These are phyloP conservation scores for Colletotrichum sp. DNA, from an alignment of 2,329 filamentous ascomycete species.

Conservation along the genomic window DNA sequence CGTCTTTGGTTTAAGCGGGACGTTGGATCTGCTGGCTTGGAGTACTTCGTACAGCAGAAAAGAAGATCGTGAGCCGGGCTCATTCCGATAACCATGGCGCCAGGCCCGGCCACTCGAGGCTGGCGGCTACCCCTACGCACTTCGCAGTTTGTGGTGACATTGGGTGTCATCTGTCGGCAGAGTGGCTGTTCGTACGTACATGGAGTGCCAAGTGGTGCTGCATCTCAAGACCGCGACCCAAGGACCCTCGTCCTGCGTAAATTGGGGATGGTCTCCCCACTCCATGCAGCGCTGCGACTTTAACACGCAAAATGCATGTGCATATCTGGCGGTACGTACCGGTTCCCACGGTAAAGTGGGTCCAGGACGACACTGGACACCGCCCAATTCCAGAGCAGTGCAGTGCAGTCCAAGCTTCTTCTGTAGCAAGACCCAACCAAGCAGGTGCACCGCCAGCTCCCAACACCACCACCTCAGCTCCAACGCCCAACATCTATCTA, in stretches of 20 bases:
- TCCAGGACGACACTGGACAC: not conserved
- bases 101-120: not conserved
- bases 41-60: not conserved
- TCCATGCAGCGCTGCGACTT: not conserved
- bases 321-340: not conserved
- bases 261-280: conserved; percentile 10
- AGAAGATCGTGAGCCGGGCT: not conserved
- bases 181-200: not conserved
- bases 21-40: not conserved
- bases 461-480: not conserved
- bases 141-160: not conserved
- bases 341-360: not conserved
- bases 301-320: conserved; percentile 1
- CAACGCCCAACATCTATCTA: not conserved
- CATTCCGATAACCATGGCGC: not conserved
- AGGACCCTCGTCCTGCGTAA: not conserved
- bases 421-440: not conserved
- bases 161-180: not conserved
- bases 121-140: not conserved
- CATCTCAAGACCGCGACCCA: not conserved
- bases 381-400: not conserved
- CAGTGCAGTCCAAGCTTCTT: not conserved
- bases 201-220: not conserved
- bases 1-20: not conserved
- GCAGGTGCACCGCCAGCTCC: not conserved